Evolutionary conservation across 1,139 yeast genomes (phyloP), one percentile per base, ranked within the genome.

Genomic region (Ashbya aceris): DNA sequence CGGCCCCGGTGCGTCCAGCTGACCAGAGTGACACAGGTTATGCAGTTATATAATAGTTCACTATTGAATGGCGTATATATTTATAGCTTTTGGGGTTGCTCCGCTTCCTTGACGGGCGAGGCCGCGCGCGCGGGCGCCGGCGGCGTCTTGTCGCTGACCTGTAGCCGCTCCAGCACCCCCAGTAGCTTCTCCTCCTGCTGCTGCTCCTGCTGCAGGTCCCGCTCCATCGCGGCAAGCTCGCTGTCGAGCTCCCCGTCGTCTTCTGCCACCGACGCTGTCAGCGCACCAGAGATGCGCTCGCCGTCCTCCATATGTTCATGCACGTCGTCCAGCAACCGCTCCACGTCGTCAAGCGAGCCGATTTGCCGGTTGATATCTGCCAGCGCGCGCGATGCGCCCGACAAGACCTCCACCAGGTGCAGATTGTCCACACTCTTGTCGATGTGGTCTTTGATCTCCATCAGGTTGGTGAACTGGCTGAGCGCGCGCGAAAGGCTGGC

Each of bases 341-440:
- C 65, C 53, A 65, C 51, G 48, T 61, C 48, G 48, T 62, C 64
- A 60, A 68, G 33, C 50, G 66, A 49, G 7, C 67, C 67, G 30
- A 60, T 47, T 40, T 61, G 59, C 2, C 54, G 41, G 40, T 64
- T 63, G 20, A 65, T 52, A 7, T 51, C 44, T 38, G 49, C 54
- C 27, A 65, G 47, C 5, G 61, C 45, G 4, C 52, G 50, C 1
- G 70, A 55, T 7, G 76, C 68, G 3, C 57, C 56, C 11, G 59
- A 53, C 39, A 74, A 51, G 6, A 69, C 67, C n/a, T 61, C 59
- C 30, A 67, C 55, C 4, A 74, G 50, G 12, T 64, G 56, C 4
- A 62, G 55, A 48, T 75, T 76, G 2, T 71, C 61, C 10, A 66
- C 61, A 1, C 79, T 71, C 43, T 73, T 71, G 49, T 75, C 69